These are phyloP conservation scores for Hypholoma fasciculare DNA, from an alignment of 768 basidiomycete species.

Conservation along the genomic window DNA sequence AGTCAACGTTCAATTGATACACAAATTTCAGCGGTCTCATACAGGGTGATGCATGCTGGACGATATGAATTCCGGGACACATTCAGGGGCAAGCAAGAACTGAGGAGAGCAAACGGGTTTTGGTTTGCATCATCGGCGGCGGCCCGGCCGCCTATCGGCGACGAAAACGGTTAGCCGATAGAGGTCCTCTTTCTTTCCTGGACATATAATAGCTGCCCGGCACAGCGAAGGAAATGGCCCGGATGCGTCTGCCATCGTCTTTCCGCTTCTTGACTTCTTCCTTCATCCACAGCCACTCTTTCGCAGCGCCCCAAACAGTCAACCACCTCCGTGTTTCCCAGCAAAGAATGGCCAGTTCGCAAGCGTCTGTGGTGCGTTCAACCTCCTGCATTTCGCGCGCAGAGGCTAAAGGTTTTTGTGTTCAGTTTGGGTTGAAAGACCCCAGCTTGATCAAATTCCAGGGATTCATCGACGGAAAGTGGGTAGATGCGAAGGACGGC, in stretches of 20 bases:
- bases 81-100: too few relatives aligned
- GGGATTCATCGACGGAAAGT: constrained; percentile 82
- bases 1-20: too few relatives aligned
- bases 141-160: too few relatives aligned
- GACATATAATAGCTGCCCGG: not conserved
- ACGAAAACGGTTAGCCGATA: not conserved
- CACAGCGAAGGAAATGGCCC: constrained; percentile 5
- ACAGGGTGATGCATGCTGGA: too few relatives aligned
- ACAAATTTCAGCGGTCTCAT: too few relatives aligned
- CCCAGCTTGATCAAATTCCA: constrained; percentile 71
- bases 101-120: too few relatives aligned
- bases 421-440: constrained; percentile 77
- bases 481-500: constrained; percentile 78
- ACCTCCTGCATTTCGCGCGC: not conserved
- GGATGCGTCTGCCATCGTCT: constrained; percentile 18
- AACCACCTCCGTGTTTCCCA: not conserved
- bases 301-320: not conserved
- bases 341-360: constrained; percentile 60
- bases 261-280: constrained; percentile 12
- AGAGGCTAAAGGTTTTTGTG: not conserved
- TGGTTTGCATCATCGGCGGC: too few relatives aligned
- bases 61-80: too few relatives aligned
- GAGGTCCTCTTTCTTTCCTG: not conserved
- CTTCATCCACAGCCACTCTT: constrained; percentile 7
- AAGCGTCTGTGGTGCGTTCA: constrained; percentile 35